Base-by-base conservation (phyloP, 805 yeast genomes). In the Brettanomyces sp. region DNA sequence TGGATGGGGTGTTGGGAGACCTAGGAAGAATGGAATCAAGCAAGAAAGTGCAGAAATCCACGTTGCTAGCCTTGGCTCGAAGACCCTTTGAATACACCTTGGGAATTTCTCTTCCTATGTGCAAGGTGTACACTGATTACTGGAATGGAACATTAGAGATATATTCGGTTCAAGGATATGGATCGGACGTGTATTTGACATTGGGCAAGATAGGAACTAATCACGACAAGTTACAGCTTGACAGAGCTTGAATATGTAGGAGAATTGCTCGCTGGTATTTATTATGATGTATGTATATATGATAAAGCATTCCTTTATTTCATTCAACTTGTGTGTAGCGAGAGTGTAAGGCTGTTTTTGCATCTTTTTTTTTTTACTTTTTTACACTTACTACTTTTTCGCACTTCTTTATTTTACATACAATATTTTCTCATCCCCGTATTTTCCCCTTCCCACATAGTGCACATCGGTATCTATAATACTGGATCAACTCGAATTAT, bases 111-210 rank as follows among this genome's bases (percentile, higher is more conserved):
- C 68, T 91, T 49, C 96, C 98, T 0, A 80, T 91, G 84, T 85
- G 96, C 56, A 82, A 86, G 54, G 87, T 90, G 0, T 91, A 91
- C 59, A 87, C 95, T 0, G 97, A 91, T 55, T 91, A 91, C 63
- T 91, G 98, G 98, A 93, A 90, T 55, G 98, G 98, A 5, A 85
- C 83, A 44, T 64, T 91, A 43, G 82, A 80, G 48, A 77, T 91
- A 73, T 82, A 82, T 54, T 82, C 95, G 0, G 67, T 91, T 44
- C 91, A 88, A 49, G 97, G 96, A 2, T 87, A 83, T 55, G 99
- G 99, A 3, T 80, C 93, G 35, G 99, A 91, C 58, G 89, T 91
- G 0, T 82, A 83, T 49, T 66, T 93, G 57, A 79, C 83, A 32
- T 67, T 91, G 48, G 83, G 89, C 30, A 85, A 87, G 60, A 72